Evolutionary conservation across 371 early-diverging fungal genomes (phyloP).

Genomic region (Lichtheimia ornata): DNA sequence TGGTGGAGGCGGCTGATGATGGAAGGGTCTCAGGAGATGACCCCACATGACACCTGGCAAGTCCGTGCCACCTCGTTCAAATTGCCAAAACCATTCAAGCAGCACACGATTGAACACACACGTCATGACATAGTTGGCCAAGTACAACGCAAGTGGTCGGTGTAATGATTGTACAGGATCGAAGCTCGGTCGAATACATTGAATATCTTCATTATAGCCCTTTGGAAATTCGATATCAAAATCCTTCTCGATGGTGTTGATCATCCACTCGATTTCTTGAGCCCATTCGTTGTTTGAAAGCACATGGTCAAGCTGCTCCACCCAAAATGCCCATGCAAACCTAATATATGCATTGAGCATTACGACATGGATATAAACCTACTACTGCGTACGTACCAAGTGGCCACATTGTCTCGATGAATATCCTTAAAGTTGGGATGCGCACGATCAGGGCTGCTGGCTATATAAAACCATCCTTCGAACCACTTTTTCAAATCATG

Average conservation of each 20-base stretch:
- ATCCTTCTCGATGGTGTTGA: conserved; percentile 38
- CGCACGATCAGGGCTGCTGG: conserved; percentile 22
- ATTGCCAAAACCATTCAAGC: conserved; percentile 24
- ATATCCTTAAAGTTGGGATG: conserved; percentile 48
- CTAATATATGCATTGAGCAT: conserved; percentile 11
- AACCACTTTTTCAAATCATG: conserved; percentile 41
- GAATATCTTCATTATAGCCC: conserved; percentile 53
- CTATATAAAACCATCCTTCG: conserved; percentile 55
- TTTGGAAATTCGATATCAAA: conserved; percentile 44
- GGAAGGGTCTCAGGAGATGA: conserved; percentile 14
- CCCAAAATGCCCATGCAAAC: conserved; percentile 64
- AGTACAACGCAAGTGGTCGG: conserved; percentile 61
- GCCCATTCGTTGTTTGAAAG: conserved; percentile 27
- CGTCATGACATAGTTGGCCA: conserved; percentile 33
- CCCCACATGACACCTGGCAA: conserved; percentile 28
- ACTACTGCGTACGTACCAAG: conserved; percentile 56
- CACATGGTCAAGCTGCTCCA: conserved; percentile 41
- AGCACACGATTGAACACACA: conserved; percentile 27
- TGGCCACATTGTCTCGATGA: conserved; percentile 46
- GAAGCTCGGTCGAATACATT: conserved; percentile 59
- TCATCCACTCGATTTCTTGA: conserved; percentile 53
- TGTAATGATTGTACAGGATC: conserved; percentile 65
- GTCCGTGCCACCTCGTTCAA: conserved; percentile 17
- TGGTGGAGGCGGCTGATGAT: neutral
- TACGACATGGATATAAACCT: neutral